Percentiles rank a stretch among this genome's conserved stretches.
These are phyloP conservation scores for Diaporthe velutina DNA, from an alignment of 2,329 filamentous ascomycete genomes.

Conservation along the genomic window DNA sequence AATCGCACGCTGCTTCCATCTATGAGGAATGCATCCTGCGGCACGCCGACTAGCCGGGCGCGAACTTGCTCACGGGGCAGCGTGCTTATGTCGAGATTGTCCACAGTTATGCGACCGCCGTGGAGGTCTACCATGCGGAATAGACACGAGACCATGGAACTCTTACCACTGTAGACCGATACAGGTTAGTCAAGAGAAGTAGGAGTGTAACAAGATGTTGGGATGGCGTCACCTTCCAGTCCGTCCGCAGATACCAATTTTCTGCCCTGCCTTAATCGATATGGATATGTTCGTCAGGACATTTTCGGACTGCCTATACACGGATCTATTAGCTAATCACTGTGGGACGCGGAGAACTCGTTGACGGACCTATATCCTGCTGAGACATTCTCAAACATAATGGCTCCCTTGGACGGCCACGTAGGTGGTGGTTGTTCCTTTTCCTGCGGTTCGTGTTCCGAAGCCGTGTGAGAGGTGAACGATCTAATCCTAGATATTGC, in stretches of 20 bases:
- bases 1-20: constrained; percentile 50
- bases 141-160: constrained; percentile 42
- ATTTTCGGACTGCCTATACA: constrained; percentile 9
- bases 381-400: constrained; percentile 49
- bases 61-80: constrained; percentile 46
- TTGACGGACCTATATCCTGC: constrained; percentile 44
- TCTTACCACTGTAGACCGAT: neutral
- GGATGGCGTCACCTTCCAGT: neutral
- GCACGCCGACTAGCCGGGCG: constrained; percentile 55
- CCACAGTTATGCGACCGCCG: constrained; percentile 58
- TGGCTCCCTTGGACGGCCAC: constrained; percentile 50
- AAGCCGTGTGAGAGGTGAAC: constrained; percentile 33
- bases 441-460: constrained; percentile 10
- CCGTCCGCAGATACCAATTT: constrained; percentile 46
- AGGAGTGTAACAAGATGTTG: neutral
- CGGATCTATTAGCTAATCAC: neutral
- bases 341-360: too few relatives aligned
- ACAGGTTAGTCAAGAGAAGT: neutral
- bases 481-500: constrained; percentile 64
- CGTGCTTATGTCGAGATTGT: constrained; percentile 53
- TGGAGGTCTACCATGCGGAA: constrained; percentile 60
- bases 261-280: constrained; percentile 47
- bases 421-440: constrained; percentile 38
- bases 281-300: constrained; percentile 46
- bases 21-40: constrained; percentile 65